phyloP scores from a whole-genome alignment of 2,329 filamentous ascomycete species.

The Aspergillus piperis region DNA sequence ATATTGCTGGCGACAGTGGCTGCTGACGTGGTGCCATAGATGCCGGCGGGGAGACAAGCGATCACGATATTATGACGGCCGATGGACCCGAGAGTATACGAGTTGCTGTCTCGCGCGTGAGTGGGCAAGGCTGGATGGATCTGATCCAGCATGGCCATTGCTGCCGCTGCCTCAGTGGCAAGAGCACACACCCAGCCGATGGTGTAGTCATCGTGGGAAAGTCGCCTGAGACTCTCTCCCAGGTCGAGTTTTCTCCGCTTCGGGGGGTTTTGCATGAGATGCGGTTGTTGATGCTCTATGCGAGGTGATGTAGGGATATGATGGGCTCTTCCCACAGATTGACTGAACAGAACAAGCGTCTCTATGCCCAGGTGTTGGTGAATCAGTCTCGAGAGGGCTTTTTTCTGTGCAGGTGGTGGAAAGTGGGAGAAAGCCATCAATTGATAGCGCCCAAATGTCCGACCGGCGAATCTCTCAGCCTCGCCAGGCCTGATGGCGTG shows the following conservation, averaged over 20 bases:
- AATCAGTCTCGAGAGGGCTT: not conserved
- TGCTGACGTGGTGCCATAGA: conserved; percentile 9
- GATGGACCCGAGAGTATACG: conserved; percentile 11
- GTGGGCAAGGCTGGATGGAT: not conserved
- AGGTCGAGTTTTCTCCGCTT: not conserved
- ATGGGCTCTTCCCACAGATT: too few species aligned
- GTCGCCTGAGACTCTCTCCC: too few species aligned
- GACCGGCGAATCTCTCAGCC: not conserved
- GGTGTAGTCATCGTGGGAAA: conserved; percentile 14
- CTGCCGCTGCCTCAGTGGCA: conserved; percentile 14
- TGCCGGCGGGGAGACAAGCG: conserved; percentile 5
- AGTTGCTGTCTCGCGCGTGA: not conserved
- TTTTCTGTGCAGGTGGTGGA: not conserved
- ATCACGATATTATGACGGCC: conserved; percentile 9
- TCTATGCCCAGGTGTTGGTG: too few species aligned
- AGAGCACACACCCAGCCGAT: conserved; percentile 19
- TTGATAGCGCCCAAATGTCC: not conserved
- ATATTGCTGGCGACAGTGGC: conserved; percentile 6
- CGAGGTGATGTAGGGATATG: not conserved
- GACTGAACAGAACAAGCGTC: too few species aligned
- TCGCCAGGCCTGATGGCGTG: not conserved
- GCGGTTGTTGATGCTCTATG: not conserved
- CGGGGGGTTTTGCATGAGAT: not conserved
- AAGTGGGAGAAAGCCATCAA: not conserved
- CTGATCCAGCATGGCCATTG: conserved; percentile 11